phyloP scores from a whole-genome alignment of 345 rosid species.

The Theobroma cacao region DNA sequence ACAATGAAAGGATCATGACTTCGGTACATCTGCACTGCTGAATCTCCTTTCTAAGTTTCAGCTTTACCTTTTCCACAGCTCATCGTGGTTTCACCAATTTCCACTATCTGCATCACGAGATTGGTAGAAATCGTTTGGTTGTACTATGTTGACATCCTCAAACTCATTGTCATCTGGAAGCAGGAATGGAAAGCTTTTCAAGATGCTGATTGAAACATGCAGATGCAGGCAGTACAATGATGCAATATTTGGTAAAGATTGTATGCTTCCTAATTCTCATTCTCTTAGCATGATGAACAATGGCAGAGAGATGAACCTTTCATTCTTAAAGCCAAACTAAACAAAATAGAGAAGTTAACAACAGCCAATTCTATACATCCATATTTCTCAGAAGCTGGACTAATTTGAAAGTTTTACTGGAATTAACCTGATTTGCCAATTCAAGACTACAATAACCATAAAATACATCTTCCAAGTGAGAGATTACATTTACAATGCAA shows the following conservation, averaged over 20 bases:
- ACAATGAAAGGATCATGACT: neutral
- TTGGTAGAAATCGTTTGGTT: conserved; percentile 59
- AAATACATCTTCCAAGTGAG: neutral
- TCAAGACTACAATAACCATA: neutral
- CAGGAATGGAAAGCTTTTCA: neutral
- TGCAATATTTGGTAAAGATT: neutral
- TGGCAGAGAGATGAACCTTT: neutral
- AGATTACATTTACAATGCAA: neutral
- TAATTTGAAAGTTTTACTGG: neutral
- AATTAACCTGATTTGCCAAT: neutral
- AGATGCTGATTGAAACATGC: neutral
- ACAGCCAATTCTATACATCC: neutral
- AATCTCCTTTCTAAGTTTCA: neutral
- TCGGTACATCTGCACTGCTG: neutral
- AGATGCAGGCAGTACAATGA: conserved; percentile 11
- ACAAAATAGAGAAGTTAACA: neutral
- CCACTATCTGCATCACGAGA: conserved; percentile 54
- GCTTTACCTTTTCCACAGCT: neutral
- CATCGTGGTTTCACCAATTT: conserved; percentile 39
- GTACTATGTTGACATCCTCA: conserved; percentile 64
- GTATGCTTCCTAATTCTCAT: neutral
- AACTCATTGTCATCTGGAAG: conserved; percentile 64
- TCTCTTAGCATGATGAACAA: neutral
- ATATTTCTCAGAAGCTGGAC: neutral
- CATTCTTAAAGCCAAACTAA: neutral